Percentiles rank a stretch among this genome's conserved stretches.
Evolutionary conservation across 2,329 filamentous ascomycete genomes (phyloP).

Genomic region (Pestalotiopsis sp.): DNA sequence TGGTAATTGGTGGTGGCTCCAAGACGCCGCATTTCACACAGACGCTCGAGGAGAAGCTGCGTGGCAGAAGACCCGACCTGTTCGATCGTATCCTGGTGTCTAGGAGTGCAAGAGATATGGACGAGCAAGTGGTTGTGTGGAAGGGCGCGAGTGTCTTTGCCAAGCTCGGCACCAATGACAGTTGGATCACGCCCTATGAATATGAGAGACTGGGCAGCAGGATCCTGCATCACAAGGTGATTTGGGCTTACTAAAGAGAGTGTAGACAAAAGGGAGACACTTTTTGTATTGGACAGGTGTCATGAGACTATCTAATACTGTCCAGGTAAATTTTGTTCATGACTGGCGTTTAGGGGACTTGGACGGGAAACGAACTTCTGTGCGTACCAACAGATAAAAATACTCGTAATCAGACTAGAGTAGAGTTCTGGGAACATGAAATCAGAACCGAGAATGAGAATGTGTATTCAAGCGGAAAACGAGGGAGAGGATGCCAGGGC

Average conservation of each 20-base stretch:
- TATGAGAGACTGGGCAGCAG: constrained; percentile 85
- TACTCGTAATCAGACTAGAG: background rate
- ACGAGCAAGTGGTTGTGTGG: constrained; percentile 97
- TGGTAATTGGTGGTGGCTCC: constrained; percentile 85
- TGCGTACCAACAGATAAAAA: background rate
- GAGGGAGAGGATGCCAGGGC: background rate
- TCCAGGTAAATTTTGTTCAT: background rate
- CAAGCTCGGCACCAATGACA: constrained; percentile 89
- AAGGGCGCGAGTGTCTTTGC: constrained; percentile 98
- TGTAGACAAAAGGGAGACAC: constrained; percentile 4
- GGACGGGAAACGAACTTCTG: background rate
- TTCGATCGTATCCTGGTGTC: constrained; percentile 64
- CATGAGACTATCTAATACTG: background rate
- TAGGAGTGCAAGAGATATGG: constrained; percentile 84
- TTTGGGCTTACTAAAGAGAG: constrained; percentile 57
- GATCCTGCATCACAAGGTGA: constrained; percentile 80
- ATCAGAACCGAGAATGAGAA: background rate
- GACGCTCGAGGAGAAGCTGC: constrained; percentile 81
- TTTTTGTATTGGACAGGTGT: background rate
- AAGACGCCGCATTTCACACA: constrained; percentile 80
- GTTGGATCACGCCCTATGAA: constrained; percentile 87
- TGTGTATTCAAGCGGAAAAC: background rate
- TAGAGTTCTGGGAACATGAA: background rate
- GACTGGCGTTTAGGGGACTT: background rate
- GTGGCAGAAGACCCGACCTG: constrained; percentile 64